Conservation (phyloP, 202 grass and related monocot genomes). For the Eragrostis tef region DNA sequence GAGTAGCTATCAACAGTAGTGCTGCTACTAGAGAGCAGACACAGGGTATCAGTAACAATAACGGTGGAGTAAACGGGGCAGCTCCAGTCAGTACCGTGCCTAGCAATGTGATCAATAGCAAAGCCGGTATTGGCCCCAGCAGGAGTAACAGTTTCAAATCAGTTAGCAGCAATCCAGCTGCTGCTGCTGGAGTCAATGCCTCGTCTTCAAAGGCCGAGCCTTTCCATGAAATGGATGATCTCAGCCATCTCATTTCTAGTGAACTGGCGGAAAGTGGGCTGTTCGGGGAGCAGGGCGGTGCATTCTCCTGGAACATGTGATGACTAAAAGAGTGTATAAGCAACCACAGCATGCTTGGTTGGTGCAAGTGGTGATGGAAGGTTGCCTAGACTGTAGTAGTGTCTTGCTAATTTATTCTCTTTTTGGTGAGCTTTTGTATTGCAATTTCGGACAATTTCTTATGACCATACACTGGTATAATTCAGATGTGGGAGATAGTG, state of each 20-base stretch:
- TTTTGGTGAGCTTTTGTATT: slow-evolving; percentile 18
- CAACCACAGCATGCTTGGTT: slow-evolving; percentile 10
- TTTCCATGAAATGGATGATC: slow-evolving; percentile 58
- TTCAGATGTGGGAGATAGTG: slow-evolving; percentile 39
- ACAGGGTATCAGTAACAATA: slow-evolving; percentile 45
- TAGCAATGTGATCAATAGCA: slow-evolving; percentile 53
- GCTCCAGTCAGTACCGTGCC: slow-evolving; percentile 45
- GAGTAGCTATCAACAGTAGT: slow-evolving; percentile 35
- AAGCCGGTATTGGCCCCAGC: slow-evolving; percentile 38
- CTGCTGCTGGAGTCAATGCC: slow-evolving; percentile 42
- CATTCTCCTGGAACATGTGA: slow-evolving; percentile 62
- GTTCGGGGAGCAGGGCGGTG: slow-evolving; percentile 54
- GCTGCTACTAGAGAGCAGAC: slow-evolving; percentile 34
- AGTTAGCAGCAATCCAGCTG: slow-evolving; percentile 62
- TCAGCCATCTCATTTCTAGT: slow-evolving; percentile 53
- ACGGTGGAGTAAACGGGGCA: not conserved
- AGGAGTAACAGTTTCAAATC: slow-evolving; percentile 88
- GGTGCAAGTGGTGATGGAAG: slow-evolving; percentile 25
- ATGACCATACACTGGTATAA: slow-evolving; percentile 41
- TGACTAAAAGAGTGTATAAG: not conserved
- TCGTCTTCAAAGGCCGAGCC: slow-evolving; percentile 50
- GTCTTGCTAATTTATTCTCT: not conserved
- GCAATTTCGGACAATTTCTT: slow-evolving; percentile 14
- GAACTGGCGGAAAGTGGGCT: slow-evolving; percentile 65
- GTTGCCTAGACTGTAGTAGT: slow-evolving; percentile 35